A percentile compares a stretch with the other conserved stretches of the same genome.
These are phyloP conservation scores for Spizellomyces punctatus DNA, from an alignment of 192 early-diverging fungal species.

Conservation along the genomic window DNA sequence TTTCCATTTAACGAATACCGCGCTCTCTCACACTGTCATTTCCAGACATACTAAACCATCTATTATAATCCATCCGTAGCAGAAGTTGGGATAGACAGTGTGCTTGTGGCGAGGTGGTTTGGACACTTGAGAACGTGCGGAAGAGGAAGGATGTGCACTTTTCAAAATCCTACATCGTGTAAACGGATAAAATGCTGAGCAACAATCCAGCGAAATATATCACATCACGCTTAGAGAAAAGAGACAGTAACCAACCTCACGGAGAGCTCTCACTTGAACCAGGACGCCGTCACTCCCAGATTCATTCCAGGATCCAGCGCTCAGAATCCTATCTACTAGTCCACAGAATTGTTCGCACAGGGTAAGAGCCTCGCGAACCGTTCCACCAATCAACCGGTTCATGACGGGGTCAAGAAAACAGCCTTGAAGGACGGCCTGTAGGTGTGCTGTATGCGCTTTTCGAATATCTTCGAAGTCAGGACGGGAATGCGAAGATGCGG, in stretches of 20 bases:
- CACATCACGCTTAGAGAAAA: neutral
- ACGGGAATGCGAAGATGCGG: neutral
- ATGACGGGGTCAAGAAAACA: constrained; percentile 30
- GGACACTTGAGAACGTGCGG: constrained; percentile 30
- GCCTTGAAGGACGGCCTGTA: constrained; percentile 31
- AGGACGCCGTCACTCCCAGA: neutral
- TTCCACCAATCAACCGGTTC: constrained; percentile 6
- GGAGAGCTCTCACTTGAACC: no score
- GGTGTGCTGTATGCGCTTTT: constrained; percentile 23
- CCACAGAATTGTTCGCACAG: constrained; percentile 31
- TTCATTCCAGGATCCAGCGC: constrained; percentile 1
- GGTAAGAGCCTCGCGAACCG: constrained; percentile 1
- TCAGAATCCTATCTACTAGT: constrained; percentile 21
- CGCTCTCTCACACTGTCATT: no score
- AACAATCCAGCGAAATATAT: neutral
- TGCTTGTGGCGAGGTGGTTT: constrained; percentile 20
- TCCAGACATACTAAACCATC: constrained; percentile 21
- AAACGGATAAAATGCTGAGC: neutral
- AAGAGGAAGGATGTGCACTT: constrained; percentile 35
- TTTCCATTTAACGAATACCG: no score
- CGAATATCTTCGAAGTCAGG: constrained; percentile 39
- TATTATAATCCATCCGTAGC: constrained; percentile 41
- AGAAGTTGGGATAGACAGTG: constrained; percentile 23
- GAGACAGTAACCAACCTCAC: no score
- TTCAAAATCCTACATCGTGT: constrained; percentile 36